phyloP scores from a whole-genome alignment of 176 grass and related monocot species.

The Microstegium vimineum region DNA sequence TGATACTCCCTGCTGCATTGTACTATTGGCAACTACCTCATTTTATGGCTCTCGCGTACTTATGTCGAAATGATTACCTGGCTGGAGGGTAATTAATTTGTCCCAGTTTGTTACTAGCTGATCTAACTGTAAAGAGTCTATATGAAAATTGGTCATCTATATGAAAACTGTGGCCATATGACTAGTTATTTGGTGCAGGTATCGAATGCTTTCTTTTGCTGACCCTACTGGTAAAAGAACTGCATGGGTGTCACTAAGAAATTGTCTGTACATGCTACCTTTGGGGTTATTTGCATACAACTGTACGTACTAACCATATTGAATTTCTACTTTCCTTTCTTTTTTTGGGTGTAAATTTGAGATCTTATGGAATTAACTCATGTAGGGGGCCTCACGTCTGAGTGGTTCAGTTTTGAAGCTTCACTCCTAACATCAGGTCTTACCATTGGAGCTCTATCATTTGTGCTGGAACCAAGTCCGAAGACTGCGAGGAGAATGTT shows the following conservation, averaged over 20 bases:
- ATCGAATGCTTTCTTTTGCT: slow-evolving; percentile 71
- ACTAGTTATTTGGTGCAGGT: slow-evolving; percentile 45
- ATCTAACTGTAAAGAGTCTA: slow-evolving; percentile 1
- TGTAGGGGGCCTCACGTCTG: slow-evolving; percentile 83
- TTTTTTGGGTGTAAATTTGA: neutral
- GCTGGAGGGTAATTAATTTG: slow-evolving; percentile 76
- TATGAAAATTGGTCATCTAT: neutral
- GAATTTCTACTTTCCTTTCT: neutral
- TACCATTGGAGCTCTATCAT: slow-evolving; percentile 62
- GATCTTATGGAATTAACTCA: slow-evolving; percentile 1
- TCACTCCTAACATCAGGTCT: slow-evolving; percentile 69
- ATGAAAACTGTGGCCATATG: neutral
- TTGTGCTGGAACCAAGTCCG: slow-evolving; percentile 49
- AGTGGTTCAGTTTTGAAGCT: slow-evolving; percentile 89
- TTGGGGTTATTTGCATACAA: slow-evolving; percentile 80
- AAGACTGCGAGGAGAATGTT: slow-evolving; percentile 93
- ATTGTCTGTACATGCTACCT: slow-evolving; percentile 91
- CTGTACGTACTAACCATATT: slow-evolving; percentile 56
- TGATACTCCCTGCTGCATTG: slow-evolving; percentile 86
- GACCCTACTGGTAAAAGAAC: slow-evolving; percentile 83
- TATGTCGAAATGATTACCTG: slow-evolving; percentile 87
- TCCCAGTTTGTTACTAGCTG: neutral
- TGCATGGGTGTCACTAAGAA: slow-evolving; percentile 86
- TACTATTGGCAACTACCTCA: slow-evolving; percentile 98
- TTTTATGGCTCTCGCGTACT: slow-evolving; percentile 96